A percentile compares a stretch with the other conserved stretches of the same genome.
Evolutionary conservation across 2,329 filamentous ascomycete species (phyloP).

Genomic region (Monosporascus sp.): DNA sequence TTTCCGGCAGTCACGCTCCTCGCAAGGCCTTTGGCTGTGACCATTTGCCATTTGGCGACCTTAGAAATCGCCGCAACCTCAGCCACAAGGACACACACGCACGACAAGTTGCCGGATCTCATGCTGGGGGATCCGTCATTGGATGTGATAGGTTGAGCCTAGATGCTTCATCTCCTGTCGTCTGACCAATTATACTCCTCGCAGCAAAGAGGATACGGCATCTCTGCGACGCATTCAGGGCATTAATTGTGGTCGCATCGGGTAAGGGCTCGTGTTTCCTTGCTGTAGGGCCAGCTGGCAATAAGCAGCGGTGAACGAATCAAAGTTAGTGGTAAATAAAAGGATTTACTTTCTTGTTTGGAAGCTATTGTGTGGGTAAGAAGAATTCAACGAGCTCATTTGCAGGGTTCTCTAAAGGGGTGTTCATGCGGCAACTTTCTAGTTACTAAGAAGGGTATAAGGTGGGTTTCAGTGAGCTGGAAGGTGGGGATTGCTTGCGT

Average conservation of each 20-base stretch:
- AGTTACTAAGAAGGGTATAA: not conserved
- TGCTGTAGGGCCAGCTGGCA: not conserved
- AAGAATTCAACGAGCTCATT: not conserved
- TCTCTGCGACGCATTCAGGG: not conserved
- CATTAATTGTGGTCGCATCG: not conserved
- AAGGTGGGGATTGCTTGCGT: not conserved
- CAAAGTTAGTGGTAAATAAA: not conserved
- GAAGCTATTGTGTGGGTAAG: not conserved
- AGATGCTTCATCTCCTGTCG: not conserved
- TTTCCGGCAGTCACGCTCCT: not conserved
- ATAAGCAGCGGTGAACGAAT: not conserved
- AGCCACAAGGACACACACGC: not conserved
- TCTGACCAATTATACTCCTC: not conserved
- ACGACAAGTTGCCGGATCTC: not conserved
- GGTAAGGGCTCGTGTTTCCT: not conserved
- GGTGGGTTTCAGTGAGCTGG: not conserved
- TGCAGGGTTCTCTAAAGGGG: not conserved
- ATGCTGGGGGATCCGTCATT: not conserved
- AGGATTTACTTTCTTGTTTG: not conserved
- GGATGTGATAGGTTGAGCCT: not conserved
- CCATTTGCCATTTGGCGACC: not conserved
- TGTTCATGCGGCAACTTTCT: not conserved
- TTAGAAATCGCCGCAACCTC: not conserved
- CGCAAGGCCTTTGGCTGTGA: not conserved
- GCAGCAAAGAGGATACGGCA: not conserved